Percentiles rank a stretch among this genome's conserved stretches.
Evolutionary conservation across 2,329 filamentous ascomycete species (phyloP).

Genomic region (Alternaria incomplexa): DNA sequence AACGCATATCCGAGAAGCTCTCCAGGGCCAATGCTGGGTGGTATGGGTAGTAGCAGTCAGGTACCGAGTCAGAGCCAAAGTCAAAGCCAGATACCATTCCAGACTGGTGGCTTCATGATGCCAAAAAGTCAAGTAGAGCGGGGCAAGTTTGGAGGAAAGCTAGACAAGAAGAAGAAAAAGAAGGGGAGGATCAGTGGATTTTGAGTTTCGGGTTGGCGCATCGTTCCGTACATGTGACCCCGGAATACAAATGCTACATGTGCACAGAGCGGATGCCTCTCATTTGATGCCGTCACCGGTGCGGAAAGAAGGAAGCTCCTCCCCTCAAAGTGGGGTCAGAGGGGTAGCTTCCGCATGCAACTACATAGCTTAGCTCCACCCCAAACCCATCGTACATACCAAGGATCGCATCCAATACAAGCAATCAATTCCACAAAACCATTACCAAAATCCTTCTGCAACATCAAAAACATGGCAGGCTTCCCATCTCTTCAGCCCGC

Average conservation of each 20-base stretch:
- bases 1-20: conserved; percentile 29
- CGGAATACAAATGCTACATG: not conserved
- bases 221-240: not conserved
- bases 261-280: not conserved
- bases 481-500: conserved; percentile 40
- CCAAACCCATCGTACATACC: not conserved
- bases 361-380: not conserved
- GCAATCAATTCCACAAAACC: not conserved
- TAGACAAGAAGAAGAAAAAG: conserved; percentile 44
- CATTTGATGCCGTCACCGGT: conserved; percentile 5
- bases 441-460: not conserved
- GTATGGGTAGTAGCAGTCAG: conserved; percentile 35
- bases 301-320: conserved; percentile 10
- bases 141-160: conserved; percentile 43
- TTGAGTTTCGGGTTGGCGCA: not conserved
- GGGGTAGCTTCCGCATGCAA: conserved; percentile 21
- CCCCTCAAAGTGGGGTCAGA: conserved; percentile 18
- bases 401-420: not conserved
- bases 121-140: conserved; percentile 44
- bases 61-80: conserved; percentile 15
- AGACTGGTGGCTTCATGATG: conserved; percentile 3
- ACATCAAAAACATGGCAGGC: conserved; percentile 24
- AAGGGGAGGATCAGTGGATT: conserved; percentile 46
- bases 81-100: conserved; percentile 5
- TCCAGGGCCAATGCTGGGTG: conserved; percentile 31